Base-by-base conservation (phyloP, 768 basidiomycete species). In the Bullera alba region DNA sequence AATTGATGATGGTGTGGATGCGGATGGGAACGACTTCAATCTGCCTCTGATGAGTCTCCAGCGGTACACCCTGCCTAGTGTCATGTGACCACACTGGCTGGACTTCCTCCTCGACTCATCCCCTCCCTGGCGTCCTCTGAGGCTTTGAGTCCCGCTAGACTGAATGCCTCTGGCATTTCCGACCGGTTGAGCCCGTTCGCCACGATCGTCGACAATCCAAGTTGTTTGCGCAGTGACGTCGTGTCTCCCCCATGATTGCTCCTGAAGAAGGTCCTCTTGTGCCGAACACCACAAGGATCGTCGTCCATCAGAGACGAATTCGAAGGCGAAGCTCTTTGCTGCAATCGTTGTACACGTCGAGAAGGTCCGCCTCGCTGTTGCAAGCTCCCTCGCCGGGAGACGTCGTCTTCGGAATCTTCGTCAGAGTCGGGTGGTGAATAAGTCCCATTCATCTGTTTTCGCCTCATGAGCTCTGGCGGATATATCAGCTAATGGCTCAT, bases 21-120 rank as follows among this genome's bases (percentile, higher is more conserved):
- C n/a, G n/a, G n/a, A n/a, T n/a, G n/a, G n/a, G n/a, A n/a, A n/a
- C n/a, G n/a, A n/a, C n/a, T n/a, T n/a, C n/a, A n/a, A n/a, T n/a
- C n/a, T n/a, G n/a, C n/a, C n/a, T n/a, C n/a, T n/a, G n/a, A n/a
- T n/a, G n/a, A n/a, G n/a, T n/a, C n/a, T n/a, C n/a, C n/a, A n/a
- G n/a, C n/a, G n/a, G n/a, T n/a, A n/a, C n/a, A n/a, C n/a, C n/a
- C n/a, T n/a, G n/a, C n/a, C n/a, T n/a, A n/a, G n/a, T n/a, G n/a
- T n/a, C n/a, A n/a, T n/a, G n/a, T n/a, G n/a, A 52, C 53, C 19
- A 65, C 58, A 53, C 64, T 66, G 42, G 51, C 60, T 35, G 65
- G 65, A 58, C 65, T 67, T 16, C 47, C 61, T 23, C 42, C 56
- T 37, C 61, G 42, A 30, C 53, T 58, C 14, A 53, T 30, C 12